Percentiles rank a stretch among this genome's conserved stretches.
These are phyloP conservation scores for Rosa multiflora DNA, from an alignment of 306 rosid genomes.

Conservation along the genomic window DNA sequence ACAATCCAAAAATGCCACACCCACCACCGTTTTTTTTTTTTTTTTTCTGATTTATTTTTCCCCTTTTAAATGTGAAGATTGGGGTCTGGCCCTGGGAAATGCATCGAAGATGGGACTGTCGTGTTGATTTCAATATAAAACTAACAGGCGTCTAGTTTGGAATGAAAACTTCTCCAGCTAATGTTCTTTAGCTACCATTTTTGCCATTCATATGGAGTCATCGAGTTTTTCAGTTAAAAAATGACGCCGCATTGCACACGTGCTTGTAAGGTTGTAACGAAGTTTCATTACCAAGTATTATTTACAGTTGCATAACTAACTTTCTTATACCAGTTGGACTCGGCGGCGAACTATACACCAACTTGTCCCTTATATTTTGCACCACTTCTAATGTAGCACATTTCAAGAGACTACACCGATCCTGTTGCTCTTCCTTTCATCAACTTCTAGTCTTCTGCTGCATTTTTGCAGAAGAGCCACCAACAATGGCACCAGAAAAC, in stretches of 20 bases:
- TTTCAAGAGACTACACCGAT: not conserved
- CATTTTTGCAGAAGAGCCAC: not conserved
- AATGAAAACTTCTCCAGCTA: not conserved
- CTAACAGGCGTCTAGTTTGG: not conserved
- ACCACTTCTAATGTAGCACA: not conserved
- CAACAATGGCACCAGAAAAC: not conserved
- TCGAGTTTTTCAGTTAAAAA: not conserved
- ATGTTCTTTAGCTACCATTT: not conserved
- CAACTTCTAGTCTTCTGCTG: constrained; percentile 2
- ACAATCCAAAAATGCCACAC: too few relatives aligned
- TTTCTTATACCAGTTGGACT: constrained; percentile 5
- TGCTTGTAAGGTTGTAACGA: not conserved
- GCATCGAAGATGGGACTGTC: not conserved
- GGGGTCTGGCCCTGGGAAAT: not conserved
- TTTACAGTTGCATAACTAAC: not conserved
- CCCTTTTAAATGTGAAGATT: not conserved
- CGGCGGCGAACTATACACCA: not conserved
- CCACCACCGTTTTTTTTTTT: too few relatives aligned
- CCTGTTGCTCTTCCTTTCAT: not conserved
- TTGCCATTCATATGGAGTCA: not conserved
- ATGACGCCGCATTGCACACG: not conserved
- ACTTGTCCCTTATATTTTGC: constrained; percentile 6
- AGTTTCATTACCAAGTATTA: not conserved
- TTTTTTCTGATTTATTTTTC: not conserved
- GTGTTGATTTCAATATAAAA: not conserved